Base-by-base conservation (phyloP, 2,329 filamentous ascomycete genomes). In the Ceratocystiopsis sp. region DNA sequence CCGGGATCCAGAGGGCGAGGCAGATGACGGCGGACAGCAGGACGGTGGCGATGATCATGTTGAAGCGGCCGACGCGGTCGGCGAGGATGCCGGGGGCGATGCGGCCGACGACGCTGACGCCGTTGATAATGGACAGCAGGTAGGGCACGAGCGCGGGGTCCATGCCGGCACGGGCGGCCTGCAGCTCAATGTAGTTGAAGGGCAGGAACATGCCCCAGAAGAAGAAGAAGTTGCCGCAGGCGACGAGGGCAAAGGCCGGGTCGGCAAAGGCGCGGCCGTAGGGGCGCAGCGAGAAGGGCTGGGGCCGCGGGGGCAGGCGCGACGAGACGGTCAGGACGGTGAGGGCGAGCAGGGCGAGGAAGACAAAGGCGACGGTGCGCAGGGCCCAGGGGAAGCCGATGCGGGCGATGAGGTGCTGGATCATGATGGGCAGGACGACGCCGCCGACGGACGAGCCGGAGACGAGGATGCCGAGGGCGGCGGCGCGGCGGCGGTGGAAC, bases 121-220 rank as follows among this genome's bases (percentile, higher is more conserved):
- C 67, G 50, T 71, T 72, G 55, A 81, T 73, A 49, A 80, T 76
- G 7, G 69, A 61, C 4, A 72, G 49, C 17, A 71, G 54, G 50
- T 72, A 72, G 1, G 62, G 60, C 8, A 65, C 54, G 42, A 71
- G 52, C 2, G 49, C 51, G 15, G 58, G 42, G 14, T 58, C 56
- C 53, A 70, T 63, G 38, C 66, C 66, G 3, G 63, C 58, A 4
- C 59, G 51, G 49, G 61, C 46, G 6, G 68, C 68, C 53, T 70
- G 66, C 17, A 71, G 55, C 29, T 68, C 55, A 47, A 70, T 61
- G 52, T 69, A 72, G 53, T 66, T 70, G 55, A 71, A 70, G 3
- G 69, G 69, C 43, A 72, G 48, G 51, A 71, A 71, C 64, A 71
- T 65, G 49, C 68, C 67, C 60, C 59, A 59, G 60, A 71, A 69